Base-by-base conservation (phyloP, 805 yeast species). In the Deakozyma indianensis region DNA sequence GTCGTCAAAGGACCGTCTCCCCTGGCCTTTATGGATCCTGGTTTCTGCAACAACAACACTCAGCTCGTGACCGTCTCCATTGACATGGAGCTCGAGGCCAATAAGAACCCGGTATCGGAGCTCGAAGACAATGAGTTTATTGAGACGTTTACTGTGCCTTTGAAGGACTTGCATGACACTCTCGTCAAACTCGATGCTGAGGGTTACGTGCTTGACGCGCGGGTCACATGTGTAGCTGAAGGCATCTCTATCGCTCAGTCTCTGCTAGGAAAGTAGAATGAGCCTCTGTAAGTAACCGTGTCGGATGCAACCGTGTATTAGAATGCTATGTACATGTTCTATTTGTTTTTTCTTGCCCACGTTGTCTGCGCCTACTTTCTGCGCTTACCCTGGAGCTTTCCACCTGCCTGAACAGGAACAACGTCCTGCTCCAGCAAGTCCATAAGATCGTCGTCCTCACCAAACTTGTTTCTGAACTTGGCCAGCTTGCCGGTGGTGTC, bases 71-170 rank as follows among this genome's bases (percentile, higher is more conserved):
- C 80, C 23, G 83, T 85, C 14, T 75, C 79, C 45, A 76, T 90
- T 18, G 97, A 90, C 56, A 63, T 83, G 64, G 54, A 65, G 1
- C 78, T 76, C 46, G 73, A 71, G 18, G 74, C 79, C 48, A 92
- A 90, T 61, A 53, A 62, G 48, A 66, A 78, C 49, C 96, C 96
- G 1, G 58, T 66, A 47, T 75, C 94, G 2, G 71, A 82, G 50
- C 68, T 92, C 50, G 96, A 92, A 64, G 96, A 86, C 4, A 82
- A 79, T 49, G 98, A 90, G 65, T 90, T 83, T 59, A 92, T 90
- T 44, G 96, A 87, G 55, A 78, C 85, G n/a, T 83, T 90, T 58
- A 69, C 77, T 1, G 55, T 64, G 25, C 86, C 88, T 14, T 61
- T 87, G 51, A 62, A 64, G 15, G 61, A 68, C 16, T 70, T 90